These are phyloP conservation scores for Calonectria hawksworthii DNA, from an alignment of 2,329 filamentous ascomycete species.

Conservation along the genomic window DNA sequence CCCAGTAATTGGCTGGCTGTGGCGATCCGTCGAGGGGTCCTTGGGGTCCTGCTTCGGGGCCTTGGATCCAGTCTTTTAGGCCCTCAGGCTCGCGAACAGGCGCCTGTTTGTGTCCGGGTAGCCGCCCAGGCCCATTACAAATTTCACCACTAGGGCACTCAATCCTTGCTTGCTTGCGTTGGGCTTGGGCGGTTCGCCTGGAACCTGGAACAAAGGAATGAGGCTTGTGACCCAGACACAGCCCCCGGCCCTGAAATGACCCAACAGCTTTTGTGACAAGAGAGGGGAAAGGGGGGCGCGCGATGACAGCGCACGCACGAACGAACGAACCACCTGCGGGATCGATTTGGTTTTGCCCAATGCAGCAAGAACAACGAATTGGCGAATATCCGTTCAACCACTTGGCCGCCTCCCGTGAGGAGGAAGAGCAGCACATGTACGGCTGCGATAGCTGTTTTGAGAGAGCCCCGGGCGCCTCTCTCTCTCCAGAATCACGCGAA, in stretches of 20 bases:
- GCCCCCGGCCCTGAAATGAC: constrained; percentile 25
- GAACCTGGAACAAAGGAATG: constrained; percentile 28
- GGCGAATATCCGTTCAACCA: neutral
- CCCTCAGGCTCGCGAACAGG: constrained; percentile 1
- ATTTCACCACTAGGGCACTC: constrained; percentile 11
- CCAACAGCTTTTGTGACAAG: constrained; percentile 17
- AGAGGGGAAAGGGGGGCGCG: neutral
- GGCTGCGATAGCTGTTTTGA: neutral
- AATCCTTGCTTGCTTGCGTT: constrained; percentile 19
- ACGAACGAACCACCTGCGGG: neutral
- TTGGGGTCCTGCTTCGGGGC: constrained; percentile 8
- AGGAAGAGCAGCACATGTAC: neutral
- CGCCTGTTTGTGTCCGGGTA: constrained; percentile 7
- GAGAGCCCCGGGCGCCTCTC: neutral
- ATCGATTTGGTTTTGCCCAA: neutral
- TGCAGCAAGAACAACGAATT: neutral
- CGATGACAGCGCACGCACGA: neutral
- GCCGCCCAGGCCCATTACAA: constrained; percentile 16
- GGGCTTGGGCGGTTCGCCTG: constrained; percentile 14
- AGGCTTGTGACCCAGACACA: constrained; percentile 30
- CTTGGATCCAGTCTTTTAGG: neutral
- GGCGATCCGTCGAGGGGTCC: neutral
- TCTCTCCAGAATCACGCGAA: constrained; percentile 21
- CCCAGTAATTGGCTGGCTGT: constrained; percentile 9
- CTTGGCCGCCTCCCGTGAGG: neutral